These are phyloP conservation scores for Chlamydomonas sp. DNA, from an alignment of 139 green algal genomes.

Conservation along the genomic window DNA sequence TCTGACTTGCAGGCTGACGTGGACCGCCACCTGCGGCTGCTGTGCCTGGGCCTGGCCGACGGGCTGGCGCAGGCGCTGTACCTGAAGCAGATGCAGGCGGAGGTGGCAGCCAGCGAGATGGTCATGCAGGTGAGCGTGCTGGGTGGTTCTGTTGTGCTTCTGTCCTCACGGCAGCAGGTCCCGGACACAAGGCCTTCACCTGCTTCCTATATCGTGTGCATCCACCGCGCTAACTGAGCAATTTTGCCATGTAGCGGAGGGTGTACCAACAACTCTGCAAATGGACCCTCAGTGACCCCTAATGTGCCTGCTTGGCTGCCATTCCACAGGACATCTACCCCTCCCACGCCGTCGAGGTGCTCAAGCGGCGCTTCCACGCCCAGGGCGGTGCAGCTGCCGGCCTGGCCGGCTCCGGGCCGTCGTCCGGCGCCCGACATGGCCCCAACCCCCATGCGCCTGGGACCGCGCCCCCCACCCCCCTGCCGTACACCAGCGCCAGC, in stretches of 20 bases:
- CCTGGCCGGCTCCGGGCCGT: not conserved
- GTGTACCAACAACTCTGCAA: not conserved
- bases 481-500: too few species aligned
- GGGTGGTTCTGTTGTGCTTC: too few species aligned
- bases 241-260: too few species aligned
- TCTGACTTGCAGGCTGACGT: not conserved
- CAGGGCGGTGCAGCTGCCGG: not conserved
- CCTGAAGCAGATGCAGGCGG: constrained; percentile 3
- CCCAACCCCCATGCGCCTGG: too few species aligned
- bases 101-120: not conserved
- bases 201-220: too few species aligned
- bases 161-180: not conserved
- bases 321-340: not conserved
- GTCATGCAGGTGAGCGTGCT: not conserved
- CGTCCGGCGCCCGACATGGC: too few species aligned
- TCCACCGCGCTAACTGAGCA: too few species aligned
- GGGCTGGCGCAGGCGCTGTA: not conserved
- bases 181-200: too few species aligned
- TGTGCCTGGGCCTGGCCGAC: not conserved
- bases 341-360: not conserved
- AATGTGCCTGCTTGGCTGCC: not conserved
- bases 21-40: not conserved
- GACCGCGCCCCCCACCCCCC: too few species aligned
- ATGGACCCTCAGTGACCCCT: not conserved
- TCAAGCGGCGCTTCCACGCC: not conserved